Percentiles rank a stretch among this genome's conserved stretches.
These are phyloP conservation scores for Arxiozyma heterogenica DNA, from an alignment of 1,139 yeast species.

Conservation along the genomic window DNA sequence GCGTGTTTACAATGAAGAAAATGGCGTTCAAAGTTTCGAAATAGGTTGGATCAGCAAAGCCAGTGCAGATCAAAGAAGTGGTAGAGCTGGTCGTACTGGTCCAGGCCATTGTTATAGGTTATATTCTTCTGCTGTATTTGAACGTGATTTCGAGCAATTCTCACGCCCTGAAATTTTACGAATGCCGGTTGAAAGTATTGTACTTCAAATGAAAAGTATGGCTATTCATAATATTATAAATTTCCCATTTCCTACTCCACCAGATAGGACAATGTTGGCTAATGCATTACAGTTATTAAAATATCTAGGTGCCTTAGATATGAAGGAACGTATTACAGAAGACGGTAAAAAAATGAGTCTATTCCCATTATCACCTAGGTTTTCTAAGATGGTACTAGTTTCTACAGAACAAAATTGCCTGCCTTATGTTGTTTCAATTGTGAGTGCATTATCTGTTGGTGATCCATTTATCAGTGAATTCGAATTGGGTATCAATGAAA, in stretches of 20 bases:
- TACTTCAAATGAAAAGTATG: constrained; percentile 92
- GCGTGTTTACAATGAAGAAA: constrained; percentile 68
- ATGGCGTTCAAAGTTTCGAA: constrained; percentile 89
- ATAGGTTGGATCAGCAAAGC: constrained; percentile 93
- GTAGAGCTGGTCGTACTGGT: constrained; percentile 99
- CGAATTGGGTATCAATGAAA: constrained; percentile 49
- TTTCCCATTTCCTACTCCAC: constrained; percentile 96
- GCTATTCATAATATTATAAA: constrained; percentile 84
- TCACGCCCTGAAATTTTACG: constrained; percentile 83
- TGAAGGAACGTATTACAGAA: constrained; percentile 48
- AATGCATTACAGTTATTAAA: constrained; percentile 63
- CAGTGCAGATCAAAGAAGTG: constrained; percentile 89
- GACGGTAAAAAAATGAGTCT: constrained; percentile 79
- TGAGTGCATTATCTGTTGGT: constrained; percentile 88
- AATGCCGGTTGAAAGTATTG: constrained; percentile 95
- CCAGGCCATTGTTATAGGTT: constrained; percentile 96
- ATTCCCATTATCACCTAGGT: constrained; percentile 91
- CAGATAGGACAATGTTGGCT: constrained; percentile 51
- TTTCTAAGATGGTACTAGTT: constrained; percentile 77
- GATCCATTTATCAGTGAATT: constrained; percentile 75
- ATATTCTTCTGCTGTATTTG: constrained; percentile 92
- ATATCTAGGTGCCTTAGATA: constrained; percentile 71
- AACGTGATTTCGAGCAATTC: constrained; percentile 73
- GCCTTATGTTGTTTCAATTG: constrained; percentile 81
- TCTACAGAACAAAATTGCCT: constrained; percentile 84